phyloP scores from a whole-genome alignment of 257 asterid species.

The Ocimum tenuiflorum region DNA sequence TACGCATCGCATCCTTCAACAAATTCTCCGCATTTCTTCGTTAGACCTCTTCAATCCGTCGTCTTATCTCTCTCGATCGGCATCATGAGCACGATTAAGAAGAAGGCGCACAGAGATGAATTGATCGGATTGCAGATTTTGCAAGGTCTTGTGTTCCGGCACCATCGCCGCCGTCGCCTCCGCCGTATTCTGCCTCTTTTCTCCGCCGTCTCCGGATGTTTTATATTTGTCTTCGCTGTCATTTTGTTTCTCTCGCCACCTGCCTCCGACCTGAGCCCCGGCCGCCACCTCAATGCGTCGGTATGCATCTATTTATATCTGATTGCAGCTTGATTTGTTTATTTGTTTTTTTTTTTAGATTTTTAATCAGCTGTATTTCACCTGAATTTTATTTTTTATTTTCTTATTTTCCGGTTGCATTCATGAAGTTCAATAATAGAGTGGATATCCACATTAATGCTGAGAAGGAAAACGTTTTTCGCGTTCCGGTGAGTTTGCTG shows the following conservation, averaged over 20 bases:
- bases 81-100: conserved; percentile 32
- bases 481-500: conserved; percentile 49
- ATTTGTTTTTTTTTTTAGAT: too few species aligned
- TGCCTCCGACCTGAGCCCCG: conserved; percentile 12
- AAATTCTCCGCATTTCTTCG: conserved; percentile 18
- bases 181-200: conserved; percentile 34
- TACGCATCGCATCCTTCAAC: conserved; percentile 12
- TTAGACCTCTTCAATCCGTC: neutral
- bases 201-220: conserved; percentile 35
- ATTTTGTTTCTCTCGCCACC: conserved; percentile 41
- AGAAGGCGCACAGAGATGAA: conserved; percentile 28
- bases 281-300: conserved; percentile 13
- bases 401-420: neutral
- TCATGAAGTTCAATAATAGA: conserved; percentile 30
- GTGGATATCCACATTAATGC: conserved; percentile 23
- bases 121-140: conserved; percentile 35
- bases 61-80: neutral
- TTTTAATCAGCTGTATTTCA: neutral
- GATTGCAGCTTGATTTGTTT: neutral
- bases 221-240: conserved; percentile 35
- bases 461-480: conserved; percentile 31
- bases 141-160: conserved; percentile 38
- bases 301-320: neutral
- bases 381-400: neutral
- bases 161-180: conserved; percentile 39